phyloP scores from a whole-genome alignment of 2,329 filamentous ascomycete species.

The Waltergamsia citrina region DNA sequence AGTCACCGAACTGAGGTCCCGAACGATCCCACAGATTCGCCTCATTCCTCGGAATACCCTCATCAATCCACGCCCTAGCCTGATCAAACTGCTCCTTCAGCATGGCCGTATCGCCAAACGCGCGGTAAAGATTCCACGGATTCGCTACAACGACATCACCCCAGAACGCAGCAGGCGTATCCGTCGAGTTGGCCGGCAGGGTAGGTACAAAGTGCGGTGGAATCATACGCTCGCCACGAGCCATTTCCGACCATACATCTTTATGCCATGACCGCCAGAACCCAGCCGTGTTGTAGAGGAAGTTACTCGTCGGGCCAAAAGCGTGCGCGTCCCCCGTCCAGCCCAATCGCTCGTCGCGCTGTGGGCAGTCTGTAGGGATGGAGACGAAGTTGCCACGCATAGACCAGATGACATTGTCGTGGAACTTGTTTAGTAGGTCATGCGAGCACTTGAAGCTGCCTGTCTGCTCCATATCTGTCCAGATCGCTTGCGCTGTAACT shows the following conservation, averaged over 20 bases:
- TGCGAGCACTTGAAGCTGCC: conserved; percentile 44
- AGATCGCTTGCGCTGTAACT: conserved; percentile 25
- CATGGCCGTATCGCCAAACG: conserved; percentile 24
- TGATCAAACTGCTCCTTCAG: conserved; percentile 27
- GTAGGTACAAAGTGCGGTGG: no score
- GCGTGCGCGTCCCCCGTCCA: conserved; percentile 43
- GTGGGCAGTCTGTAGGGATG: conserved; percentile 48
- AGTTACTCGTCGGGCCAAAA: conserved; percentile 40
- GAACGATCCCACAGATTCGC: conserved; percentile 30
- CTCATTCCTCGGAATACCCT: conserved; percentile 18
- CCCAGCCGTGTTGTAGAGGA: conserved; percentile 41
- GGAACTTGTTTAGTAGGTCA: conserved; percentile 38
- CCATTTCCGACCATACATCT: conserved; percentile 30
- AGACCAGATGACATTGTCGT: conserved; percentile 44
- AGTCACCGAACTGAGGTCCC: conserved; percentile 31
- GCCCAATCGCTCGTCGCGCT: conserved; percentile 43
- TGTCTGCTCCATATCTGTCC: conserved; percentile 40
- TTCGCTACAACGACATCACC: conserved; percentile 11
- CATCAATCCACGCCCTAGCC: conserved; percentile 28
- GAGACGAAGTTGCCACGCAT: conserved; percentile 50
- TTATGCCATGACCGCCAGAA: conserved; percentile 40
- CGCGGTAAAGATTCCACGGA: conserved; percentile 28
- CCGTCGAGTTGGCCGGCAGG: no score
- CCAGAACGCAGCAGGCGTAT: conserved; percentile 7
- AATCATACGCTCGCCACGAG: conserved; percentile 7